These are phyloP conservation scores for Populus alba DNA, from an alignment of 345 rosid species.

Conservation along the genomic window DNA sequence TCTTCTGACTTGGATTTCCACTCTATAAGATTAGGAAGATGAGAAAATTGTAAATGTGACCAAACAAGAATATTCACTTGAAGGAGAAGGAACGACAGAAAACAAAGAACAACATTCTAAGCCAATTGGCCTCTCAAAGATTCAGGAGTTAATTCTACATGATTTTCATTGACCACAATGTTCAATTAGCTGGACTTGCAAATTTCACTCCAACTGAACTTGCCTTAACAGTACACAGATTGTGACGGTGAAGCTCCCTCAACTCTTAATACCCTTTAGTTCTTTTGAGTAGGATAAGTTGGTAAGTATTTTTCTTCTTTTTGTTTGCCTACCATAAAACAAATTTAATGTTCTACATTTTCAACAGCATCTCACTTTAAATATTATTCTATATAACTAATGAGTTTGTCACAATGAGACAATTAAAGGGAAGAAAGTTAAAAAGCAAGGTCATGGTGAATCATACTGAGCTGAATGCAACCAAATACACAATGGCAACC, in stretches of 20 bases:
- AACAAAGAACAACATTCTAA: background rate
- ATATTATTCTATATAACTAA: background rate
- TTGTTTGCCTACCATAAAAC: background rate
- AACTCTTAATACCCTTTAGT: background rate
- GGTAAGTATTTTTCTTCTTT: too few relatives aligned
- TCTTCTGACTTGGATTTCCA: constrained; percentile 85
- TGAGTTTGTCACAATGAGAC: too few relatives aligned
- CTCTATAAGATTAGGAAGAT: constrained; percentile 41
- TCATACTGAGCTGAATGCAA: too few relatives aligned
- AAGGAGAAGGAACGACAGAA: background rate
- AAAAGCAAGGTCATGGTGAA: too few relatives aligned
- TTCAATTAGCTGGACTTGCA: too few relatives aligned
- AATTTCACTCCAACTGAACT: background rate
- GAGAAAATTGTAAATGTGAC: background rate
- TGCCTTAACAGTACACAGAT: background rate
- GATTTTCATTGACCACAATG: background rate
- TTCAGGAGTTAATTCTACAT: background rate
- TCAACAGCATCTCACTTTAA: background rate
- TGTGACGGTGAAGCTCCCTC: too few relatives aligned
- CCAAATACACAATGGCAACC: background rate
- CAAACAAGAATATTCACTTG: background rate
- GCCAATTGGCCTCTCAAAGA: background rate
- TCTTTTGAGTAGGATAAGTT: background rate
- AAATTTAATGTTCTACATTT: background rate
- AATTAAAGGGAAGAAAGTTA: too few relatives aligned